Evolutionary conservation across 169 alveolate genomes (phyloP).

Genomic region (Plasmodium malariae): DNA sequence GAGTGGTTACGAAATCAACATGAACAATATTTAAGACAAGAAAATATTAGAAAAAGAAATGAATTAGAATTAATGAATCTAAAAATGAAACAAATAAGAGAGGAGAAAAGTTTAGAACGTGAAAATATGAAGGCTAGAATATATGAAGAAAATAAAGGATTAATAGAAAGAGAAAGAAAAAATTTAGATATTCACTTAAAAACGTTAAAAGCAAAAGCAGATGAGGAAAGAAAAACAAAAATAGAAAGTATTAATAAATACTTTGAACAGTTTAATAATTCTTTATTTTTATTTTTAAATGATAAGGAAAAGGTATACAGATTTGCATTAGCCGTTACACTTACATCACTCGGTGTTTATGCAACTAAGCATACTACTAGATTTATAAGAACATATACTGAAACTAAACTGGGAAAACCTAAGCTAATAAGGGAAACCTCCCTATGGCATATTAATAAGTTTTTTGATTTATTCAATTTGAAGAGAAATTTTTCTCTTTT

Average conservation of each 20-base stretch:
- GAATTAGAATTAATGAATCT: slow-evolving; percentile 87
- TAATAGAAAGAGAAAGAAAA: slow-evolving; percentile 87
- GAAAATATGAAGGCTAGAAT: slow-evolving; percentile 91
- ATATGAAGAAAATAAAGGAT: slow-evolving; percentile 88
- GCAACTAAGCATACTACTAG: slow-evolving; percentile 66
- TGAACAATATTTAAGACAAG: slow-evolving; percentile 93
- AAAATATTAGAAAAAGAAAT: slow-evolving; percentile 90
- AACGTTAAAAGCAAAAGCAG: slow-evolving; percentile 89
- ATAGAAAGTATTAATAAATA: slow-evolving; percentile 89
- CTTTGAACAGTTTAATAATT: slow-evolving; percentile 88
- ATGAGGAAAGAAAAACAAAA: slow-evolving; percentile 93
- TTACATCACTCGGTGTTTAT: slow-evolving; percentile 69
- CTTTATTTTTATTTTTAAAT: slow-evolving; percentile 81
- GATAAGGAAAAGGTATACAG: slow-evolving; percentile 86
- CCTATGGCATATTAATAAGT: slow-evolving; percentile 83
- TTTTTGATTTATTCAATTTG: slow-evolving; percentile 53
- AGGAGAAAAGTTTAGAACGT: slow-evolving; percentile 89
- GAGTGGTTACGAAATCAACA: slow-evolving; percentile 94
- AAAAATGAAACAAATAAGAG: slow-evolving; percentile 85
- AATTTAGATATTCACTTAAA: slow-evolving; percentile 87
- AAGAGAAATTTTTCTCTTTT: slow-evolving; percentile 25
- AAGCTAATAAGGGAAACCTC: slow-evolving; percentile 93
- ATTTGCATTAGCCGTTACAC: slow-evolving; percentile 52
- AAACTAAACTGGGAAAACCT: slow-evolving; percentile 91
- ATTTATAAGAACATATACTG: slow-evolving; percentile 70